Conservation (phyloP, 768 basidiomycete species). For the Serendipita indica region DNA sequence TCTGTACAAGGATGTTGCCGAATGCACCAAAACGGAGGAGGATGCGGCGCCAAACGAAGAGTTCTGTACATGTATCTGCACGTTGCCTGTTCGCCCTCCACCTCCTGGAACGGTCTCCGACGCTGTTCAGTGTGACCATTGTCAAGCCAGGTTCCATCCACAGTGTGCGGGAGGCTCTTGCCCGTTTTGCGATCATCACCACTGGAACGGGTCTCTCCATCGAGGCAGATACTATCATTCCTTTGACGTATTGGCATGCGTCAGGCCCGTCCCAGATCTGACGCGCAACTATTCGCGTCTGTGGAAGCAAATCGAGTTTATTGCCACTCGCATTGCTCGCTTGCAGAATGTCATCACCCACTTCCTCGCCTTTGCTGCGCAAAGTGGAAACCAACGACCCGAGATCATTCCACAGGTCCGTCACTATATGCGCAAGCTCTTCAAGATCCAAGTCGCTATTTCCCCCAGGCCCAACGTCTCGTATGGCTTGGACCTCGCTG, state of each 20-base stretch:
- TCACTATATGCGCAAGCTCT: constrained; percentile 83
- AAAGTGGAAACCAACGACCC: constrained; percentile 52
- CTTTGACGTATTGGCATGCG: constrained; percentile 36
- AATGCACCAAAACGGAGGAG: constrained; percentile 59
- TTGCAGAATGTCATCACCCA: constrained; percentile 61
- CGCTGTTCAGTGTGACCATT: constrained; percentile 83
- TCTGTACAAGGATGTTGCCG: constrained; percentile 61
- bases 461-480: constrained; percentile 68
- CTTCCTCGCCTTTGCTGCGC: constrained; percentile 59
- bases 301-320: constrained; percentile 65
- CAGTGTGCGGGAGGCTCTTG: constrained; percentile 82
- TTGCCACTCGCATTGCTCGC: constrained; percentile 67
- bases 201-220: constrained; percentile 76
- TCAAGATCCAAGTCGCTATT: constrained; percentile 79
- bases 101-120: constrained; percentile 58
- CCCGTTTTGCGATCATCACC: constrained; percentile 82
- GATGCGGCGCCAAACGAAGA: constrained; percentile 67
- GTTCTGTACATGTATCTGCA: constrained; percentile 77
- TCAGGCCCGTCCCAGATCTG: constrained; percentile 69
- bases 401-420: constrained; percentile 72
- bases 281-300: constrained; percentile 65
- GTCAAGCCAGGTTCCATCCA: constrained; percentile 74
- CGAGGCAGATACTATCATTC: constrained; percentile 67
- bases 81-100: constrained; percentile 60
- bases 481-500: constrained; percentile 69